Evolutionary conservation across 768 basidiomycete genomes (phyloP), one percentile per base, ranked within the genome.

Genomic region (Candolleomyces efflorescens): DNA sequence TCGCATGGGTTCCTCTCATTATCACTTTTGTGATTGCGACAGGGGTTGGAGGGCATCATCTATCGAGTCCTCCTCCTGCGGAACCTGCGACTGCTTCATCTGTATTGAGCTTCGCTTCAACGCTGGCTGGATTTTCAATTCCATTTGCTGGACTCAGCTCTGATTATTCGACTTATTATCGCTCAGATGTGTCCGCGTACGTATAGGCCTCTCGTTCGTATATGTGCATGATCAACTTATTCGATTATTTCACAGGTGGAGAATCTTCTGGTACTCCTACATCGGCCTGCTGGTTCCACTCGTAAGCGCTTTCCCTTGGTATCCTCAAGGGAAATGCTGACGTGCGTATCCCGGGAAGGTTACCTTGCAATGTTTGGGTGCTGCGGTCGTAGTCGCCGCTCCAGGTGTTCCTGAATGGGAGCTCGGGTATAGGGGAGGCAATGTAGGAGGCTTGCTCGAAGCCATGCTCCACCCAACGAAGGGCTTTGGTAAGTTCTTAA

Each of bases 1-100:
- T 88, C 2, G 75, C 86, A 1, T 92, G 91, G 90, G 77, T 92
- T 17, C 92, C 92, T 0, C 81, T 90, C 17, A 65, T 90, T n/a
- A 71, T 93, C 53, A 81, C 85, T 9, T 92, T 86, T 67, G 62
- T 91, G 32, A 79, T 93, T 53, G 83, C 82, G 9, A 71, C 89
- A 12, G 90, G 87, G 3, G 75, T 90, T n/a, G 84, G 89, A 0
- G 90, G 85, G 0, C 86, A 89, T 61, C 77, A 92, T 61, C 73
- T 94, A 11, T 71, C 71, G 15, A 79, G 75, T 52, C 75, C 74
- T 1, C 75, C 78, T 37, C 73, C 82, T 0, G 70, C 74, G 0
- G 71, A 65, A 10, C 84, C 90, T 1, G 83, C 86, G 1, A 80
- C 83, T 1, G 82, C 82, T 0, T 59, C 70, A 0, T 64, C 74